Evolutionary conservation across 1,139 yeast species (phyloP).

Genomic region (Insectozyma bohioensis): DNA sequence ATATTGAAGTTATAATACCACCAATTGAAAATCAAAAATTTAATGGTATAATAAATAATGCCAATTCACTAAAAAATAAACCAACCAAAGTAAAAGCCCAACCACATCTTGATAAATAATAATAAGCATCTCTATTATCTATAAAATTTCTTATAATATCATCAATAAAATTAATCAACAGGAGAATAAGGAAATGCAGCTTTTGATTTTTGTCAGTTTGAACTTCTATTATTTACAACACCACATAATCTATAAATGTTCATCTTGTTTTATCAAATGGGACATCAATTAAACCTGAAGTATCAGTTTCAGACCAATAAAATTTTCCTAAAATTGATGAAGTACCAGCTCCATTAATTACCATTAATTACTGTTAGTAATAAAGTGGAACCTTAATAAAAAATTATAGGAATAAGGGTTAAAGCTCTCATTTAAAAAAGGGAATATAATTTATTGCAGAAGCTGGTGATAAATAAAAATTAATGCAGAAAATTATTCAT

Average conservation of each 20-base stretch:
- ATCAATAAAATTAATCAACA: conserved; percentile 48
- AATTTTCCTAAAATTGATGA: conserved; percentile 51
- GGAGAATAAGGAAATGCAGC: conserved; percentile 76
- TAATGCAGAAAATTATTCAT: too few species aligned
- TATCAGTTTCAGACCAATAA: conserved; percentile 73
- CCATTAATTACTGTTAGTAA: conserved; percentile 59
- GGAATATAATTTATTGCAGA: too few species aligned
- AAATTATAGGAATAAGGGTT: conserved; percentile 27
- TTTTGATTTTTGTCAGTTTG: conserved; percentile 43
- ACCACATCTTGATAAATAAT: conserved; percentile 63
- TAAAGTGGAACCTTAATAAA: conserved; percentile 44
- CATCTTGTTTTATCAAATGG: conserved; percentile 42
- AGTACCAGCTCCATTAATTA: conserved; percentile 60
- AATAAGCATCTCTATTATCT: conserved; percentile 49
- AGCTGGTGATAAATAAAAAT: too few species aligned
- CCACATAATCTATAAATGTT: conserved; percentile 72
- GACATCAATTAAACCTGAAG: conserved; percentile 48
- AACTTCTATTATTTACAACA: conserved; percentile 31
- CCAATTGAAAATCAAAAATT: conserved; percentile 17
- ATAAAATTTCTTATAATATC: conserved; percentile 52
- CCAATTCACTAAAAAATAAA: conserved; percentile 52
- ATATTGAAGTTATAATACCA: conserved; percentile 27
- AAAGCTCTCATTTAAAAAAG: conserved; percentile 14
- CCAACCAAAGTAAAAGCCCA: conserved; percentile 69
- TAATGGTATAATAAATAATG: conserved; percentile 29